phyloP scores from a whole-genome alignment of 2,329 filamentous ascomycete species.

The Bipolaris gigantea region DNA sequence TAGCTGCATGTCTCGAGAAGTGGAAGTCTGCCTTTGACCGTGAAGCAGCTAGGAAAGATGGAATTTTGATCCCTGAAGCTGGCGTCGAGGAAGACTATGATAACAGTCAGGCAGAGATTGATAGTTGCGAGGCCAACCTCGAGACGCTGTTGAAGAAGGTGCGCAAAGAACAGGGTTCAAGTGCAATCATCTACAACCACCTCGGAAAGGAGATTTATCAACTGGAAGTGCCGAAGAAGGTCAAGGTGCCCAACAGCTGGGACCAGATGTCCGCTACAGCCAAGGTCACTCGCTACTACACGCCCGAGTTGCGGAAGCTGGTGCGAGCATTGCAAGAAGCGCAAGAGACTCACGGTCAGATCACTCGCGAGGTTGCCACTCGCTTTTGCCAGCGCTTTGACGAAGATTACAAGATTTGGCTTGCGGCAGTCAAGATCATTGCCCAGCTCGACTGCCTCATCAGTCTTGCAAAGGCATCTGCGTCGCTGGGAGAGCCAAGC shows the following conservation, averaged over 20 bases:
- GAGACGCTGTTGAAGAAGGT: slow-evolving; percentile 70
- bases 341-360: slow-evolving; percentile 89
- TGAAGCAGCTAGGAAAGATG: slow-evolving; percentile 73
- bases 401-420: slow-evolving; percentile 80
- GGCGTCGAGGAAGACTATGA: slow-evolving; percentile 95
- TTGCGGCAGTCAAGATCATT: slow-evolving; percentile 85
- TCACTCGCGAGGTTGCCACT: slow-evolving; percentile 80
- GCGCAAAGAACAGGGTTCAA: slow-evolving; percentile 73
- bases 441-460: slow-evolving; percentile 94
- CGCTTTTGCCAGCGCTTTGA: slow-evolving; percentile 90
- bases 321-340: slow-evolving; percentile 90
- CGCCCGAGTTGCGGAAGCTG: slow-evolving; percentile 75
- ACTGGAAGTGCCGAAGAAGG: slow-evolving; percentile 81
- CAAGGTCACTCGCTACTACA: slow-evolving; percentile 92
- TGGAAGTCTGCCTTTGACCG: slow-evolving; percentile 95
- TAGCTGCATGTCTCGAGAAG: slow-evolving; percentile 71
- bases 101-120: slow-evolving; percentile 73
- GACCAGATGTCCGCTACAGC: slow-evolving; percentile 95
- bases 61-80: slow-evolving; percentile 78
- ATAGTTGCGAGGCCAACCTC: slow-evolving; percentile 73
- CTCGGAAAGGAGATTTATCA: slow-evolving; percentile 98
- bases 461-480: slow-evolving; percentile 85
- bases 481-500: slow-evolving; percentile 79
- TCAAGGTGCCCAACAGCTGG: slow-evolving; percentile 88
- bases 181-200: slow-evolving; percentile 61